These are phyloP conservation scores for Grosmannia huntii DNA, from an alignment of 2,329 filamentous ascomycete species.

Conservation along the genomic window DNA sequence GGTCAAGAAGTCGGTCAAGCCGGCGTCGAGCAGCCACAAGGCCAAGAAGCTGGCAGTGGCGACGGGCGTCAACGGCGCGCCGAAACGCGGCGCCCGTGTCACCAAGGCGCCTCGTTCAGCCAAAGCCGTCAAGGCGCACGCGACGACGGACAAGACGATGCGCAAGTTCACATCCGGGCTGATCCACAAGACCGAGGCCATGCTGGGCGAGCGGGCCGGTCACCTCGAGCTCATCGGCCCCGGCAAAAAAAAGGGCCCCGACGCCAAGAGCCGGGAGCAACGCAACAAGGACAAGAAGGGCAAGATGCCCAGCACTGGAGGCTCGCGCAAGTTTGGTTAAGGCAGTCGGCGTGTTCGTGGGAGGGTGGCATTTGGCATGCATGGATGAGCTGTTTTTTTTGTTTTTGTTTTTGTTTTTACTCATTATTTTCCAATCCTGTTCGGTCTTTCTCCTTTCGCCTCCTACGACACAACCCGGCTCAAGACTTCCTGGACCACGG, in stretches of 20 bases:
- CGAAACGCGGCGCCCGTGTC: conserved; percentile 30
- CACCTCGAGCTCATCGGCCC: conserved; percentile 48
- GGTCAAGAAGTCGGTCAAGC: conserved; percentile 33
- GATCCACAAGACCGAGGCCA: conserved; percentile 39
- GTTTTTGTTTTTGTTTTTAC: not conserved
- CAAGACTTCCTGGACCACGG: conserved; percentile 52
- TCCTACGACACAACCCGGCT: not conserved
- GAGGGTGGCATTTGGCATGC: no score
- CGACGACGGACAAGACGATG: conserved; percentile 36
- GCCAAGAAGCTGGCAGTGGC: conserved; percentile 24
- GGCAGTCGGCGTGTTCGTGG: no score
- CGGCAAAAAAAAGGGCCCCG: conserved; percentile 30
- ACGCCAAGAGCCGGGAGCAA: conserved; percentile 5
- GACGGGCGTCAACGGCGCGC: conserved; percentile 9
- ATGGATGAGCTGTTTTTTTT: not conserved
- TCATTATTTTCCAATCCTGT: not conserved
- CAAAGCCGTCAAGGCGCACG: conserved; percentile 20
- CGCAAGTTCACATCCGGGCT: conserved; percentile 43
- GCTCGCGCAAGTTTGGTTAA: conserved; percentile 44
- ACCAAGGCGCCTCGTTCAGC: conserved; percentile 33
- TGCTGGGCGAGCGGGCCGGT: conserved; percentile 45
- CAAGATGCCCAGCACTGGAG: conserved; percentile 26
- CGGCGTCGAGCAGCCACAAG: conserved; percentile 14
- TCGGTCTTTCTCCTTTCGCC: not conserved
- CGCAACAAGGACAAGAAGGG: conserved; percentile 20